Evolutionary conservation across 805 yeast species (phyloP), one percentile per base, ranked within the genome.

Genomic region (Pachysolen tannophilus): DNA sequence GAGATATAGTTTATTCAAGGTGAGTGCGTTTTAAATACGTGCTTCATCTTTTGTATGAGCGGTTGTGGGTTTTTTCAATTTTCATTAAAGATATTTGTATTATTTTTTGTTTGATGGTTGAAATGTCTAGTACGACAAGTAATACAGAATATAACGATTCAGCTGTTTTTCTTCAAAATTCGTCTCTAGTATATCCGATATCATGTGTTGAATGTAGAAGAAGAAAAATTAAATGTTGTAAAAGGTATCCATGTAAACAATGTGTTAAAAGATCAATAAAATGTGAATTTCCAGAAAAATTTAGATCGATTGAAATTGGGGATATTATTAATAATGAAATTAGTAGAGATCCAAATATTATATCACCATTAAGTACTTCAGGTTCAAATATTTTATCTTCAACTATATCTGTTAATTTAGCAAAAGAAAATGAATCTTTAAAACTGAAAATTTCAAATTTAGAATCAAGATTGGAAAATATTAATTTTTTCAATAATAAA

Each of bases 281-380:
- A 3, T 69, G 75, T 46, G 61, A 58, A 29, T 68, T 65, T 42
- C 75, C 75, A 1, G 50, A 64, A 3, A 68, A 66, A 13, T 68
- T 68, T 40, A 48, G 75, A 35, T 67, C 69, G 25, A 66, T 65
- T 25, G 56, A 53, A 37, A 49, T 59, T 14, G 53, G 49, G 26
- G 43, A 48, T 18, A 16, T 37, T 27, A 11, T 37, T 3, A 26
- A 35, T 7, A 37, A 37, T 16, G 33, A 29, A n/a, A 35, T 28
- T 19, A 32, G 36, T 8, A 25, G 29, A 1, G 10, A 11, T 23
- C 5, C 13, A 5, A 14, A 4, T 11, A 21, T 33, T 7, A 36
- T 33, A 10, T 37, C 40, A 7, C 40, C 40, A 3, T 32, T 37
- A 36, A 35, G 33, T 24, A 37, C 40, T 6, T 37, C 40, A 4